Conservation (phyloP, 2,329 filamentous ascomycete genomes). For the Blumeria graminis region DNA sequence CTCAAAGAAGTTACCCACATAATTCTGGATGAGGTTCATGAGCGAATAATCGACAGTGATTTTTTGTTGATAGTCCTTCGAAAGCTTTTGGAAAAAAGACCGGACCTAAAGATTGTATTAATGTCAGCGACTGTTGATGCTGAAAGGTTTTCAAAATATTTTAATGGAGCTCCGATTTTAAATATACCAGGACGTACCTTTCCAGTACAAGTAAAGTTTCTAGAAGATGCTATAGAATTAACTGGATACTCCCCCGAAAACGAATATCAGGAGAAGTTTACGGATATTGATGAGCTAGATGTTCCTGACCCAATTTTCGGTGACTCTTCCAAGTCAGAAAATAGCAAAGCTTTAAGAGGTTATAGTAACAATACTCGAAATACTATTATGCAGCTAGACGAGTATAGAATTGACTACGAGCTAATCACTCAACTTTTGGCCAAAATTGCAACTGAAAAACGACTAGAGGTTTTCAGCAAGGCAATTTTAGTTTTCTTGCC, state of each 20-base stretch:
- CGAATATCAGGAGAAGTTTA: constrained; percentile 22
- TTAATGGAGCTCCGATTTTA: constrained; percentile 64
- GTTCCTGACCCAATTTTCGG: constrained; percentile 25
- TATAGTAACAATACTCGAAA: constrained; percentile 59
- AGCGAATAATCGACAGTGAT: constrained; percentile 88
- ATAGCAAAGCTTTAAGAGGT: constrained; percentile 38
- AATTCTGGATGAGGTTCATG: constrained; percentile 92
- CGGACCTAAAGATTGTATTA: constrained; percentile 72
- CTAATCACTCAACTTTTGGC: constrained; percentile 59
- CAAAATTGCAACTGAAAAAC: constrained; percentile 44
- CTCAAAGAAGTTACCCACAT: constrained; percentile 79
- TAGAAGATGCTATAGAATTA: constrained; percentile 80
- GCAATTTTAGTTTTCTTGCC: constrained; percentile 89
- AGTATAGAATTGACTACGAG: constrained; percentile 78
- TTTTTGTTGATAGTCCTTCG: constrained; percentile 83
- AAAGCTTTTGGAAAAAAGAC: constrained; percentile 48
- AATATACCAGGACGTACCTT: constrained; percentile 86
- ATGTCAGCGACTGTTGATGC: constrained; percentile 98
- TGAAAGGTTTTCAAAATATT: constrained; percentile 69
- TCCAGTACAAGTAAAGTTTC: constrained; percentile 64
- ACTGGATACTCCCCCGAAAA: constrained; percentile 46
- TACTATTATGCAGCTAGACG: constrained; percentile 56
- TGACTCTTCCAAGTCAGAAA: constrained; percentile 22
- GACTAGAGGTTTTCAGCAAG: constrained; percentile 51
- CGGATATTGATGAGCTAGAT: constrained; percentile 34